Conservation (phyloP, 2,329 filamentous ascomycete species). For the Colletotrichum tropicale region DNA sequence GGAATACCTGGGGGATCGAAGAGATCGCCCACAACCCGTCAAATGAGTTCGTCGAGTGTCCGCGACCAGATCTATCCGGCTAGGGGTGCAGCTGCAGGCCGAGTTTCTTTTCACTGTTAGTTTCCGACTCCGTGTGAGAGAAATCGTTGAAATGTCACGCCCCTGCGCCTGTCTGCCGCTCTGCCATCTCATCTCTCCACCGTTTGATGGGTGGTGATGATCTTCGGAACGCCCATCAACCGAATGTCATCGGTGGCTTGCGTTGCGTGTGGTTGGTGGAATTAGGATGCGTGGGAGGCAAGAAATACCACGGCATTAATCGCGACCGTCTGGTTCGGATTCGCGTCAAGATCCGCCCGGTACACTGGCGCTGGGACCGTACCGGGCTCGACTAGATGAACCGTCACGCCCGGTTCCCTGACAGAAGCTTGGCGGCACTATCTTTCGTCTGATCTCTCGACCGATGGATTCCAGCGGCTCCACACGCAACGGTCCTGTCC, state of each 20-base stretch:
- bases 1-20: not conserved
- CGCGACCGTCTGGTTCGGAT: not conserved
- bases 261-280: not conserved
- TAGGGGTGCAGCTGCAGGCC: not conserved
- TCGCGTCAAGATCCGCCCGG: not conserved
- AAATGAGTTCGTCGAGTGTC: not conserved
- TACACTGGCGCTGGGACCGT: not conserved
- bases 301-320: not conserved
- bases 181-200: conserved; percentile 8
- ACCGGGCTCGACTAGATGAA: conserved; percentile 5
- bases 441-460: conserved; percentile 11
- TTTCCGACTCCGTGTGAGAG: not conserved
- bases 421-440: conserved; percentile 6
- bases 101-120: not conserved
- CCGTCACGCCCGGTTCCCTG: not conserved
- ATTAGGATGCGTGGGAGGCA: not conserved
- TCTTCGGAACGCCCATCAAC: conserved; percentile 12
- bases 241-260: not conserved
- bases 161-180: not conserved
- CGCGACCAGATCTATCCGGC: not conserved
- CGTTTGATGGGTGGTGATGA: not conserved
- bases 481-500: not conserved
- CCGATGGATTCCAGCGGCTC: not conserved
- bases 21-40: not conserved
- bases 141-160: not conserved